Evolutionary conservation across 2,329 filamentous ascomycete genomes (phyloP).

Genomic region (Stagonosporopsis rhizophila): DNA sequence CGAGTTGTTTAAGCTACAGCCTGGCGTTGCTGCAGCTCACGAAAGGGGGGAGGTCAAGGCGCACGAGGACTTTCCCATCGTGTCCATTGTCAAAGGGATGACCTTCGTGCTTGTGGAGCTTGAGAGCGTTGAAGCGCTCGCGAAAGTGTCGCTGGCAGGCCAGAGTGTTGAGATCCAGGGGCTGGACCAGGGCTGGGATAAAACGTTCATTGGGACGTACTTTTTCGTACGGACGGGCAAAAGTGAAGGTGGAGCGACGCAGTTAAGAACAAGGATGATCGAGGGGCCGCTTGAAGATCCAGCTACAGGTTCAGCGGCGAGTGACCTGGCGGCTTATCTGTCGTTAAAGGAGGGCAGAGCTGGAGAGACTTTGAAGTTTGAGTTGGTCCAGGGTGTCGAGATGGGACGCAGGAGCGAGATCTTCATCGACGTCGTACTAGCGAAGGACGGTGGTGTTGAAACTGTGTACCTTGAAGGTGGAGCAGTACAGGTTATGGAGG

Average conservation of each 20-base stretch:
- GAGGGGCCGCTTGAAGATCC: conserved; percentile 57
- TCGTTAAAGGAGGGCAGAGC: conserved; percentile 50
- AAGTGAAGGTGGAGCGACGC: conserved; percentile 32
- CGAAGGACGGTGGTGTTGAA: conserved; percentile 47
- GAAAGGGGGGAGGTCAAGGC: conserved; percentile 19
- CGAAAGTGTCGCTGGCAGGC: conserved; percentile 48
- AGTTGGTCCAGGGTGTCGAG: conserved; percentile 59
- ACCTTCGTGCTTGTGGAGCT: conserved; percentile 72
- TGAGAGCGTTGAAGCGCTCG: conserved; percentile 65
- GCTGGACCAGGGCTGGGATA: conserved; percentile 59
- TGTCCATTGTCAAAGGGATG: conserved; percentile 73
- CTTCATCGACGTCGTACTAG: conserved; percentile 54
- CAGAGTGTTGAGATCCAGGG: conserved; percentile 42
- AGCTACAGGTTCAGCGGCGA: conserved; percentile 60
- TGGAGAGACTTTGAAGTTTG: conserved; percentile 47
- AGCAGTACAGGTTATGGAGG: conserved; percentile 53
- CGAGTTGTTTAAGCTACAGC: conserved; percentile 45
- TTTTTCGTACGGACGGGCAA: conserved; percentile 62
- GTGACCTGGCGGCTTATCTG: conserved; percentile 54
- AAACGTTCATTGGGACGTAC: conserved; percentile 63
- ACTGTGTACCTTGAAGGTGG: conserved; percentile 53
- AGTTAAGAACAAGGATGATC: conserved; percentile 68
- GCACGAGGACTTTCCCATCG: conserved; percentile 42
- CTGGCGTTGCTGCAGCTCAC: conserved; percentile 38
- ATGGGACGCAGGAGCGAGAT: conserved; percentile 61